Evolutionary conservation across 73 alveolate genomes (phyloP).

Genomic region (Stentor coeruleus): DNA sequence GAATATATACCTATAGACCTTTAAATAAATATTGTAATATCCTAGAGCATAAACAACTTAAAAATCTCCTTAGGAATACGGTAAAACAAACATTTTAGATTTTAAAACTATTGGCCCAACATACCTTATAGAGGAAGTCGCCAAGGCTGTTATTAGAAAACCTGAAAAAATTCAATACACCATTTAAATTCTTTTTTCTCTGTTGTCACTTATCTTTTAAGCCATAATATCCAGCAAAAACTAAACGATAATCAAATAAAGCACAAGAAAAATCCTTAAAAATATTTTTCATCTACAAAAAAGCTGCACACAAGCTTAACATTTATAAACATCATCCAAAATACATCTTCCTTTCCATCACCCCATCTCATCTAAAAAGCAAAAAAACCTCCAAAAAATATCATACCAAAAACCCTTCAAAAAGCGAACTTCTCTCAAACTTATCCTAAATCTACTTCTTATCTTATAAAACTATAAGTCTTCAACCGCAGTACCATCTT

Average conservation of each 20-base stretch:
- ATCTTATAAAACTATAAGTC: slow-evolving; percentile 22
- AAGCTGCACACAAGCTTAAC: neutral
- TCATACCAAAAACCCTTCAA: too few relatives aligned
- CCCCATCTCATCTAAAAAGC: too few relatives aligned
- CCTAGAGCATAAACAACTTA: neutral
- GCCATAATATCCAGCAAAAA: neutral
- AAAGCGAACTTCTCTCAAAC: too few relatives aligned
- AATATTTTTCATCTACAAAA: too few relatives aligned
- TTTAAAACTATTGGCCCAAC: neutral
- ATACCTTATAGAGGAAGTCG: neutral
- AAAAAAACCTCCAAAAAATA: too few relatives aligned
- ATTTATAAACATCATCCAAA: neutral
- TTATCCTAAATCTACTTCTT: too few relatives aligned
- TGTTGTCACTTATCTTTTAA: neutral
- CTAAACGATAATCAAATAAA: neutral
- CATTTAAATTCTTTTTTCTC: neutral
- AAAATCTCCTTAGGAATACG: neutral
- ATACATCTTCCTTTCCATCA: neutral
- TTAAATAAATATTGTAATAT: neutral
- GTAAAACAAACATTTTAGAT: neutral
- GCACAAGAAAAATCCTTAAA: neutral
- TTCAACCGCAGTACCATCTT: slow-evolving; percentile 28
- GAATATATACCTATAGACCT: neutral
- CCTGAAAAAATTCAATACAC: neutral
- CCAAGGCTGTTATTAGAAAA: neutral